A percentile compares a stretch with the other conserved stretches of the same genome.
Conservation (phyloP, 768 basidiomycete species). For the Lentinus brumalis region DNA sequence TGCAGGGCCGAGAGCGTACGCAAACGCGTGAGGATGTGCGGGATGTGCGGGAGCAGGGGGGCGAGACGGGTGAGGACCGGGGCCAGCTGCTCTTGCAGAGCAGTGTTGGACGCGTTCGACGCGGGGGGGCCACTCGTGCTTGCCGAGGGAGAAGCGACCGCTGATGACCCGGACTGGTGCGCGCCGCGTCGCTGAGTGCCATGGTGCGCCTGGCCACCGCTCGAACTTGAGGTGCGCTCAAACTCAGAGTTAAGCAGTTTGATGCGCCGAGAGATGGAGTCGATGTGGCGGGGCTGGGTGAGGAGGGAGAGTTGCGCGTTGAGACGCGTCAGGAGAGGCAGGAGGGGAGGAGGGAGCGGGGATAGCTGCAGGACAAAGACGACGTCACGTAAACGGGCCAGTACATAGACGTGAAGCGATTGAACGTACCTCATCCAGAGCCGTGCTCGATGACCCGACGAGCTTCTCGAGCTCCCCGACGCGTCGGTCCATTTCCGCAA, state of each 20-base stretch:
- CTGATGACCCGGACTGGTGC: constrained; percentile 16
- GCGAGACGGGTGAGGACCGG: constrained; percentile 71
- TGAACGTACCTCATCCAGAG: constrained; percentile 75
- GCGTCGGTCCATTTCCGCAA: constrained; percentile 81
- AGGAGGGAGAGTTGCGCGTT: constrained; percentile 86
- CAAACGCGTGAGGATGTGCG: constrained; percentile 87
- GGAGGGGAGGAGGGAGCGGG: constrained; percentile 76
- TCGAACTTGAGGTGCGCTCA: constrained; percentile 65
- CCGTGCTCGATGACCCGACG: constrained; percentile 78
- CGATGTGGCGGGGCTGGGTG: constrained; percentile 94
- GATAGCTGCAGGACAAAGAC: constrained; percentile 47
- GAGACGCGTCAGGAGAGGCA: constrained; percentile 79
- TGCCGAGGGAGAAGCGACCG: constrained; percentile 11
- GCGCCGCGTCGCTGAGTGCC: constrained; percentile 35
- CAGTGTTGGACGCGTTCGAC: constrained; percentile 26
- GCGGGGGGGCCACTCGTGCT: constrained; percentile 12
- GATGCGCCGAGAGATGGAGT: constrained; percentile 90
- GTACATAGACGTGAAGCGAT: not conserved
- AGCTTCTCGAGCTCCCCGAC: constrained; percentile 82
- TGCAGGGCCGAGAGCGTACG: constrained; percentile 85
- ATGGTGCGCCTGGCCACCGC: constrained; percentile 43
- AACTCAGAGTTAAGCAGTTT: constrained; percentile 92
- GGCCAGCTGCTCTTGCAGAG: constrained; percentile 60
- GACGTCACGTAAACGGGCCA: not conserved
- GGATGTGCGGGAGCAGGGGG: constrained; percentile 77